Evolutionary conservation across 2,329 filamentous ascomycete genomes (phyloP), one percentile per base, ranked within the genome.

Genomic region (Neofusicoccum sp.): DNA sequence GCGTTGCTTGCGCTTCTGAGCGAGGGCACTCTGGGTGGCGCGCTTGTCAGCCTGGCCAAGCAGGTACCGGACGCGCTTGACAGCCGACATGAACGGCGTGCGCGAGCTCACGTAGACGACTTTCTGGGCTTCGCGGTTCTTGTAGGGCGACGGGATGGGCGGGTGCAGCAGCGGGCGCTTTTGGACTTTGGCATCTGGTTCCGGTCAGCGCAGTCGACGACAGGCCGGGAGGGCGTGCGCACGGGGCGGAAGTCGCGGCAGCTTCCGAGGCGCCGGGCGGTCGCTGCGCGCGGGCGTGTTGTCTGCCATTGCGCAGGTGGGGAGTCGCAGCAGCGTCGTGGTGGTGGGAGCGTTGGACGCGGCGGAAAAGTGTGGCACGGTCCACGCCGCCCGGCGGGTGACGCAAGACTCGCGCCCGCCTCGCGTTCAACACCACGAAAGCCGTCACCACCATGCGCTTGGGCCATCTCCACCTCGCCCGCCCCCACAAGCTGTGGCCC

Each of bases 31-130:
- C 28, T 60, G 54, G 0, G 66, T 62, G 5, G 65, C 63, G 29
- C 84, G 81, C 60, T 84, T 83, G 2, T 84, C 78, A 3, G 84
- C 81, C 41, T 83, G 80, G 48, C 84, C 79, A 3, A 93, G 85
- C 1, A 87, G 82, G 64, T 86, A 86, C 65, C 86, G 84, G 12
- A 88, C 84, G 56, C 89, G 87, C 69, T 86, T 87, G 11, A 91
- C 82, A 4, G 85, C 81, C 9, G 88, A 85, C 75, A 91, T 85
- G 79, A 91, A 90, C 6, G 88, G 87, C 0, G 89, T 87, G 41
- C 80, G 80, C 44, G 84, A 77, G 41, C 85, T 87, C 63, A 93
- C 80, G 78, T 92, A 91, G 74, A 93, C 80, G 65, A 84, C 73
- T 73, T 88, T 88, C 9, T 80, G 82, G 4, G 77, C 71, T 1